phyloP scores from a whole-genome alignment of 345 rosid species.

The Erysimum cheiranthoides region DNA sequence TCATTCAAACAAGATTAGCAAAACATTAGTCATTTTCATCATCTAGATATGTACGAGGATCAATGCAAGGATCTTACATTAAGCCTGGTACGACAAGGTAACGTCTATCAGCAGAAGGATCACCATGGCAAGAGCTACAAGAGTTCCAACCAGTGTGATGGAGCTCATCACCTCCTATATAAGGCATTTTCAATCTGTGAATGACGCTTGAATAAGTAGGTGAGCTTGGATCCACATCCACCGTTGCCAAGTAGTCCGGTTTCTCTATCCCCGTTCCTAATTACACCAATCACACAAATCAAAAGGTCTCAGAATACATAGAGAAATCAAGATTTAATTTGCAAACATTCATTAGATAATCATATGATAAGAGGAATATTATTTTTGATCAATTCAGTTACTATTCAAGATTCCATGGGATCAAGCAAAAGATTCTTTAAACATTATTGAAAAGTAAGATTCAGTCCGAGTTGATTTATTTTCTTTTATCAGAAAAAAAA shows the following conservation, averaged over 20 bases:
- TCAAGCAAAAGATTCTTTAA: too few relatives aligned
- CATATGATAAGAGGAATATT: too few relatives aligned
- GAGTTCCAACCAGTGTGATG: constrained; percentile 96
- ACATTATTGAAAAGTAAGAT: too few relatives aligned
- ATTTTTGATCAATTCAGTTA: too few relatives aligned
- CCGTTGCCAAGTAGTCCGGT: constrained; percentile 84
- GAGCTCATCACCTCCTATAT: constrained; percentile 85
- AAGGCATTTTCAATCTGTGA: constrained; percentile 75
- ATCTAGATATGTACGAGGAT: not conserved
- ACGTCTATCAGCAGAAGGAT: constrained; percentile 69
- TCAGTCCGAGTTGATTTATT: too few relatives aligned
- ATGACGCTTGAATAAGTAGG: constrained; percentile 75
- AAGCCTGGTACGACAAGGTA: constrained; percentile 78
- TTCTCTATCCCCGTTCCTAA: constrained; percentile 79
- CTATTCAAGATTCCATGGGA: too few relatives aligned
- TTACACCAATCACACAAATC: not conserved
- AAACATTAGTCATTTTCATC: not conserved
- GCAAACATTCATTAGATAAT: constrained; percentile 6
- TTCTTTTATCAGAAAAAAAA: too few relatives aligned
- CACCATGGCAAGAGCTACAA: constrained; percentile 95
- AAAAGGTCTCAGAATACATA: not conserved
- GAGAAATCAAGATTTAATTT: not conserved
- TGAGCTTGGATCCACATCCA: constrained; percentile 88
- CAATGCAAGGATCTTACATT: constrained; percentile 53
- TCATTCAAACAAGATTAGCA: constrained; percentile 33